Base-by-base conservation (phyloP, 139 green algal species). In the Edaphochlamys debaryana region DNA sequence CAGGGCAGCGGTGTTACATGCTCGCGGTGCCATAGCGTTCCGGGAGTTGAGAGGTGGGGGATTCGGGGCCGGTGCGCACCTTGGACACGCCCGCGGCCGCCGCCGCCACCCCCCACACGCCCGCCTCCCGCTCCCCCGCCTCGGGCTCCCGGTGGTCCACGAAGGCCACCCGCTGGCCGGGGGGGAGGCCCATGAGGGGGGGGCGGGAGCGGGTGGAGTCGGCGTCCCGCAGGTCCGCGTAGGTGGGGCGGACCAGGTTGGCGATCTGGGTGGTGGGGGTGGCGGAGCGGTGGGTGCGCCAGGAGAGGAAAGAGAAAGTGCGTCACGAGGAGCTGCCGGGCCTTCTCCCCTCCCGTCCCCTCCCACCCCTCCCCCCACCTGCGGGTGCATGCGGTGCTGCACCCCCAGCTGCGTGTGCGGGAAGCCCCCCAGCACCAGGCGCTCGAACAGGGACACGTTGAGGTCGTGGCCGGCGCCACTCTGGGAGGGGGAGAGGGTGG, bases 371-470 rank as follows among this genome's bases (percentile, higher is more conserved):
- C n/a, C n/a, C n/a, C n/a, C n/a, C n/a, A n/a, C n/a, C n/a, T n/a
- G n/a, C n/a, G 90, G 81, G 36, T 92, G 92, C 95, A 98, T 98
- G 79, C 95, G 90, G 64, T 93, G 87, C 87, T 98, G 95, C 79
- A 86, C 67, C n/a, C 22, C 29, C 48, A 98, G 87, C 0, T 85
- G 92, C 36, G 62, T 45, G 58, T 92, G 87, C 0, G 90, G 88
- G 19, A 94, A 85, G 73, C 84, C 80, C 7, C 37, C 7, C 41
- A 81, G 34, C 45, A 94, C 89, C 52, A 98, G 89, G 15, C 94
- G 87, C 85, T 98, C 94, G 85, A 98, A 97, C 30, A 97, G 79
- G 3, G 93, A 97, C 13, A 96, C 79, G 80, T 94, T 93, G 40
- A 97, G 88, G 48, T 92, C 84, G 85, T 92, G 87, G 58, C 94